Conservation (phyloP, 2,329 filamentous ascomycete species). For the Trichoderma sp. region DNA sequence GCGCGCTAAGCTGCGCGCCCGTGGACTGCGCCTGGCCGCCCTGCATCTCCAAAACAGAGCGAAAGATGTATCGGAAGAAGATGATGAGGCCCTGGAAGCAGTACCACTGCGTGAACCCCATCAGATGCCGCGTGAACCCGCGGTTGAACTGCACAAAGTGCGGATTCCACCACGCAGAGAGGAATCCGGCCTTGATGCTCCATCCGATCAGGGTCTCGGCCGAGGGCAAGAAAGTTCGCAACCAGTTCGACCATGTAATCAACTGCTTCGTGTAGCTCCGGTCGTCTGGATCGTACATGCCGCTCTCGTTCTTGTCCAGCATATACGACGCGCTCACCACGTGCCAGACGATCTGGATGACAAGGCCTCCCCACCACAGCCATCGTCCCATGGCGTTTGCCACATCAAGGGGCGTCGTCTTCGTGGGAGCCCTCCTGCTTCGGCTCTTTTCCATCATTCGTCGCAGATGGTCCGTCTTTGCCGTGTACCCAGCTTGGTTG, state of each 20-base stretch:
- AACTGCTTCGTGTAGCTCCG: constrained; percentile 30
- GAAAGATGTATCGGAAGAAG: constrained; percentile 55
- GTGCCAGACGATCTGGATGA: constrained; percentile 57
- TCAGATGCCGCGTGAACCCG: constrained; percentile 62
- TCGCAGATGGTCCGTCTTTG: constrained; percentile 78
- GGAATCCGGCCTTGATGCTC: constrained; percentile 52
- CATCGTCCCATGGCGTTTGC: constrained; percentile 48
- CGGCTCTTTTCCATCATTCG: constrained; percentile 71
- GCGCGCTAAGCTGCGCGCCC: constrained; percentile 53
- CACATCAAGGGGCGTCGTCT: constrained; percentile 47
- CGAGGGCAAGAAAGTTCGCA: constrained; percentile 43
- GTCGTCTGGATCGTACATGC: constrained; percentile 43
- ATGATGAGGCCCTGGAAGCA: constrained; percentile 64
- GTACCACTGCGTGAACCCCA: constrained; percentile 67
- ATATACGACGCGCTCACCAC: constrained; percentile 37
- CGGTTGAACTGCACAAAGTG: constrained; percentile 61
- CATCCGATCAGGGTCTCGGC: constrained; percentile 48
- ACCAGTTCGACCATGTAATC: constrained; percentile 29
- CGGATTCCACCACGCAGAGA: constrained; percentile 70
- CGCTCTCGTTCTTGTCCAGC: constrained; percentile 37
- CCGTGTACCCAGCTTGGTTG: constrained; percentile 72
- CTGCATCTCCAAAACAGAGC: constrained; percentile 47
- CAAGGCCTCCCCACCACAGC: constrained; percentile 53
- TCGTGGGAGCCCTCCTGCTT: constrained; percentile 39
- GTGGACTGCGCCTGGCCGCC: constrained; percentile 43